These are phyloP conservation scores for Krasilnikovozyma curviuscula DNA, from an alignment of 768 basidiomycete genomes.

Conservation along the genomic window DNA sequence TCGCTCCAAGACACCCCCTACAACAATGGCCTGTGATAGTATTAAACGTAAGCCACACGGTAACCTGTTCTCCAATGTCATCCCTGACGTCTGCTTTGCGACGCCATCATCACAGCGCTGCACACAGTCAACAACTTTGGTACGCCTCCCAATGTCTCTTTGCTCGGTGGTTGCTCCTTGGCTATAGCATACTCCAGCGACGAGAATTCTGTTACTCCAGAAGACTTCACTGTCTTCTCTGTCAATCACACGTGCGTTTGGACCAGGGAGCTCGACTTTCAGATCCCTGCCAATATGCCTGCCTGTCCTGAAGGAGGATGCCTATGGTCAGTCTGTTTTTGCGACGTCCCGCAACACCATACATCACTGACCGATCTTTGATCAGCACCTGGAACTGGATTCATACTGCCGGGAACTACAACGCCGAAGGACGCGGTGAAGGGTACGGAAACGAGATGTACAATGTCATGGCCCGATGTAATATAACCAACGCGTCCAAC, in stretches of 20 bases:
- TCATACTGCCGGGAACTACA: neutral
- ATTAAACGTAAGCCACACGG: too few species aligned
- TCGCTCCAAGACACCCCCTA: neutral
- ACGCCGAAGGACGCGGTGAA: neutral
- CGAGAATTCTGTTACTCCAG: constrained; percentile 25
- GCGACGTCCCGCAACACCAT: too few species aligned
- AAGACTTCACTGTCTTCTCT: constrained; percentile 20
- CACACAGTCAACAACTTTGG: neutral
- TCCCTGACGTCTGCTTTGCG: too few species aligned
- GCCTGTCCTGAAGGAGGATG: constrained; percentile 21
- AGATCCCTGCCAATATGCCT: constrained; percentile 20
- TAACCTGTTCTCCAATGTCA: too few species aligned
- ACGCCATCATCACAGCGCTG: too few species aligned
- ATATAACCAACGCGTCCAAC: too few species aligned
- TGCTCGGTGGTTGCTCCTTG: constrained; percentile 40
- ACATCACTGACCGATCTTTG: too few species aligned
- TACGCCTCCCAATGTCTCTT: neutral
- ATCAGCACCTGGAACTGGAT: constrained; percentile 1
- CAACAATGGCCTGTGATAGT: neutral
- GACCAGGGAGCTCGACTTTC: constrained; percentile 16
- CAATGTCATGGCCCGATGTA: too few species aligned
- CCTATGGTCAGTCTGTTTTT: too few species aligned
- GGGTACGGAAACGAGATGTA: neutral
- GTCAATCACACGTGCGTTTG: constrained; percentile 19
- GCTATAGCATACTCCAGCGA: constrained; percentile 59